phyloP scores from a whole-genome alignment of 108 stramenopile species.

The Schizochytrium sp. region DNA sequence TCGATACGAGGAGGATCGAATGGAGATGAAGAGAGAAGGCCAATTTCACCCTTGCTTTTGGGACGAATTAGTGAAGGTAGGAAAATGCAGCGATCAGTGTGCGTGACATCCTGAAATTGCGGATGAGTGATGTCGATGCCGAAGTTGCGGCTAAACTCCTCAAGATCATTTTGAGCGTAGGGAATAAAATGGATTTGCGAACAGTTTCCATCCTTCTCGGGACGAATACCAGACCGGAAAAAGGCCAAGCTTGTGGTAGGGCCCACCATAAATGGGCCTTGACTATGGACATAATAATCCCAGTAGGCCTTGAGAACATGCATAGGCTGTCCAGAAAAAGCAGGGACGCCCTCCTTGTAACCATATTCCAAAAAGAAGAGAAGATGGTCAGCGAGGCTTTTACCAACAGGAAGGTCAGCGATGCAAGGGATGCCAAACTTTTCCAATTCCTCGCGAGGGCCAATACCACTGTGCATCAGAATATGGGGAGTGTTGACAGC shows the following conservation, averaged over 20 bases:
- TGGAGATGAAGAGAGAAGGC: not conserved
- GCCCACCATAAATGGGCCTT: not conserved
- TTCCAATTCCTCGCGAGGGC: conserved; percentile 68
- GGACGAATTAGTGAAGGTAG: not conserved
- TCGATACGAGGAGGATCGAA: conserved; percentile 20
- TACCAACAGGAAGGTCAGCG: conserved; percentile 74
- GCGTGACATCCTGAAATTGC: not conserved
- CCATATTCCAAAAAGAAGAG: conserved; percentile 28
- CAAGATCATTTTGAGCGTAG: not conserved
- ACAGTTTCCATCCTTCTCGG: conserved; percentile 49
- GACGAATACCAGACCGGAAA: conserved; percentile 42
- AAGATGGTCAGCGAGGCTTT: conserved; percentile 77
- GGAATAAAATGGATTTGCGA: conserved; percentile 42
- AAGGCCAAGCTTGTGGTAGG: conserved; percentile 1
- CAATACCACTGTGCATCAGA: conserved; percentile 78
- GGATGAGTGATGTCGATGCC: not conserved
- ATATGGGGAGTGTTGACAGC: conserved; percentile 81
- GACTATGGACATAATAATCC: not conserved
- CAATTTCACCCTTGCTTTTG: not conserved
- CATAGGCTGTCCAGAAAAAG: conserved; percentile 39
- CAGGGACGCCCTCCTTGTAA: not conserved
- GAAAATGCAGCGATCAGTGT: not conserved
- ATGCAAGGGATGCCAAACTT: conserved; percentile 66
- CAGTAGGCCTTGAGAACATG: not conserved
- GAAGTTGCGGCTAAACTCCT: not conserved